phyloP scores from a whole-genome alignment of 495 filamentous ascomycete genomes.

The Entonaema liquescens region DNA sequence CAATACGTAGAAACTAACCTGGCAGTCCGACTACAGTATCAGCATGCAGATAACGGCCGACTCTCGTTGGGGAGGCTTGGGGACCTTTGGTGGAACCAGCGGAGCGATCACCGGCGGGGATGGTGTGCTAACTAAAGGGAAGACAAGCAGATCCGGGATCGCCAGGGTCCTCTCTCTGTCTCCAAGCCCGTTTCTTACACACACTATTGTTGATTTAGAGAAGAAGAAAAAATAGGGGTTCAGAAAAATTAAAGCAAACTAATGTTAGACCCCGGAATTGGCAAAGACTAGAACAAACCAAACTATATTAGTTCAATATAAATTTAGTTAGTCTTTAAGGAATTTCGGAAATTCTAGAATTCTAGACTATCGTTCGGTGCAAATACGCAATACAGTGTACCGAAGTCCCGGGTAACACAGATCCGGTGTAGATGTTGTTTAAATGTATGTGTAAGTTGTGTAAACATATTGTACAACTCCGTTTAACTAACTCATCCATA shows the following conservation, averaged over 20 bases:
- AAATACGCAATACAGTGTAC: slow-evolving; percentile 3
- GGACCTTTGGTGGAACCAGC: slow-evolving; percentile 26
- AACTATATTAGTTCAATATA: background rate
- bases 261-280: slow-evolving; percentile 23
- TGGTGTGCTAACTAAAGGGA: slow-evolving; percentile 13
- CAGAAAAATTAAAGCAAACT: slow-evolving; percentile 11
- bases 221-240: background rate
- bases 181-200: slow-evolving; percentile 3
- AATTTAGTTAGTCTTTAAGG: slow-evolving; percentile 1
- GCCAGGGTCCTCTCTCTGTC: slow-evolving; percentile 35
- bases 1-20: background rate
- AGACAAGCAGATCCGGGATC: slow-evolving; percentile 39
- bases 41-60: slow-evolving; percentile 24
- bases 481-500: too few relatives aligned
- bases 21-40: slow-evolving; percentile 1
- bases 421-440: slow-evolving; percentile 21
- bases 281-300: background rate
- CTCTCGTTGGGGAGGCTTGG: slow-evolving; percentile 23
- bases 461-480: too few relatives aligned
- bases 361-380: slow-evolving; percentile 12
- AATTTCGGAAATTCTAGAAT: background rate
- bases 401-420: slow-evolving; percentile 25
- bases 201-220: background rate
- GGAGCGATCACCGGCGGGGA: slow-evolving; percentile 39
- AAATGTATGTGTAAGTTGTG: background rate